Percentiles rank a stretch among this genome's conserved stretches.
Evolutionary conservation across 2,329 filamentous ascomycete species (phyloP).

Genomic region (Colletotrichum lupini): DNA sequence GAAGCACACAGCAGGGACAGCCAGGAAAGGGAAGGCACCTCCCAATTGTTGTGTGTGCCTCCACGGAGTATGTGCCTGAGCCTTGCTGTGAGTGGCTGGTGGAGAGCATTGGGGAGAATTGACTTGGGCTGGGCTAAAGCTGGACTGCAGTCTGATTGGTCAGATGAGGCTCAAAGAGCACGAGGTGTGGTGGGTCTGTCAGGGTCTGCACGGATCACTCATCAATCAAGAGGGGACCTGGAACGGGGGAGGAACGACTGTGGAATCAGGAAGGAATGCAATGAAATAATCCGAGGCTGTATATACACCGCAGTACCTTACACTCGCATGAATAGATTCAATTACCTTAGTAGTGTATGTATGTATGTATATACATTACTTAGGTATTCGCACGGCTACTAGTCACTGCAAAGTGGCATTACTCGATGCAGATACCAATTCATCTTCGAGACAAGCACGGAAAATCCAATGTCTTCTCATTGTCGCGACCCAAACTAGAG

Average conservation of each 20-base stretch:
- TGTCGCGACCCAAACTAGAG: background rate
- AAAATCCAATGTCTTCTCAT: too few relatives aligned
- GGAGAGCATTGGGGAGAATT: constrained; percentile 6
- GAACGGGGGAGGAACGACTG: background rate
- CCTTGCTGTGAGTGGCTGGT: constrained; percentile 18
- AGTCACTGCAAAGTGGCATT: too few relatives aligned
- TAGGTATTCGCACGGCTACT: too few relatives aligned
- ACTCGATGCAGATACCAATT: too few relatives aligned
- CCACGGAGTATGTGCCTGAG: background rate
- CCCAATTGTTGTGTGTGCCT: background rate
- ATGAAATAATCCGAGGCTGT: constrained; percentile 10
- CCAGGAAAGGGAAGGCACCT: constrained; percentile 4
- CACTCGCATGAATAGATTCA: too few relatives aligned
- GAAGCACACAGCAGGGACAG: constrained; percentile 25
- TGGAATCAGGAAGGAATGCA: background rate
- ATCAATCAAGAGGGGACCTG: constrained; percentile 15
- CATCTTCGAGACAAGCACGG: too few relatives aligned
- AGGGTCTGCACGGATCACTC: constrained; percentile 17
- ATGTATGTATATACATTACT: too few relatives aligned
- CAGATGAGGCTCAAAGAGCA: background rate
- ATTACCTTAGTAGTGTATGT: too few relatives aligned
- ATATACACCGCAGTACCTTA: background rate
- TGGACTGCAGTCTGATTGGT: constrained; percentile 9
- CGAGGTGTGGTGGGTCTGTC: constrained; percentile 7
- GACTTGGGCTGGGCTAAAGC: constrained; percentile 15